Evolutionary conservation across 371 early-diverging fungal species (phyloP).

Genomic region (Circinella umbellata): DNA sequence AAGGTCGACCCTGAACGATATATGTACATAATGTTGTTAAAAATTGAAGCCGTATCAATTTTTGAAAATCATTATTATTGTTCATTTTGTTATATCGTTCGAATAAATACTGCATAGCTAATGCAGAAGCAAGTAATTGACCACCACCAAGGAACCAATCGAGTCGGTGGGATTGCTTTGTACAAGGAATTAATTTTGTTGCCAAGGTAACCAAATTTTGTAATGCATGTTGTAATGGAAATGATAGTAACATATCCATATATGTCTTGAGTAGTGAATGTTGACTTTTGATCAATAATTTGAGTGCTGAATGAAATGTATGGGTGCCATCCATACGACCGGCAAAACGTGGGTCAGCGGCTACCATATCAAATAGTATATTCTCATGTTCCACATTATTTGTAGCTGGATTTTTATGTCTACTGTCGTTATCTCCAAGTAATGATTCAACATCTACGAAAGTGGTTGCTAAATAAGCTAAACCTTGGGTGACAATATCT

Average conservation of each 20-base stretch:
- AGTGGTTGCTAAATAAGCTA: conserved; percentile 41
- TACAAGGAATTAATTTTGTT: conserved; percentile 13
- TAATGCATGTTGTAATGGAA: background rate
- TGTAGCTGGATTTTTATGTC: background rate
- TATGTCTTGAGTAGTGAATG: conserved; percentile 34
- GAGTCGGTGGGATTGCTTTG: conserved; percentile 11
- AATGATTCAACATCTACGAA: conserved; percentile 21
- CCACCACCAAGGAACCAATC: conserved; percentile 41
- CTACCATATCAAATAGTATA: conserved; percentile 36
- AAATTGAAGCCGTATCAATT: conserved; percentile 31
- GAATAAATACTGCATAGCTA: conserved; percentile 33
- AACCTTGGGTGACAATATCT: conserved; percentile 34
- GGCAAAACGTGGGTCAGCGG: conserved; percentile 39
- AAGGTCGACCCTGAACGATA: conserved; percentile 41
- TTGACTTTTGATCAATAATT: conserved; percentile 38
- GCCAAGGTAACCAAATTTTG: conserved; percentile 26
- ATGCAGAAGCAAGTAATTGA: conserved; percentile 35
- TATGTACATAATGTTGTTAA: conserved; percentile 36
- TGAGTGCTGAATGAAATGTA: conserved; percentile 33
- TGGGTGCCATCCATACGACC: conserved; percentile 40
- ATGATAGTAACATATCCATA: conserved; percentile 13
- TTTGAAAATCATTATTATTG: conserved; percentile 6
- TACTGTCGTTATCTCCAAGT: background rate
- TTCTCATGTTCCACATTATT: background rate
- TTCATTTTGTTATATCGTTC: background rate